Percentiles rank a stretch among this genome's conserved stretches.
phyloP scores from a whole-genome alignment of 352 stramenopile genomes.

The Phytophthora citrophthora region DNA sequence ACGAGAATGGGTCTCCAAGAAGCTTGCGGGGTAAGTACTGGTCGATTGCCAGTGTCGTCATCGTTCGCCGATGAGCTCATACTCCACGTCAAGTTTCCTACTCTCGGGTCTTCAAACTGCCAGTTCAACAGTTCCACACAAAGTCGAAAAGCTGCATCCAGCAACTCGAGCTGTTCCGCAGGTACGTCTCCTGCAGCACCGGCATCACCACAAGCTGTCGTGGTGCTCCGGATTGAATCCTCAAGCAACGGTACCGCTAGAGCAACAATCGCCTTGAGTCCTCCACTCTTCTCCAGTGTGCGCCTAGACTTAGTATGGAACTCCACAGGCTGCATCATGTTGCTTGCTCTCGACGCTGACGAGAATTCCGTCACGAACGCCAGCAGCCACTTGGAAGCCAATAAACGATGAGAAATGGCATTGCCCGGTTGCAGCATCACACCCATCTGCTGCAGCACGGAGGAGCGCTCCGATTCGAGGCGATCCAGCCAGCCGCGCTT shows the following conservation, averaged over 20 bases:
- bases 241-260: slow-evolving; percentile 72
- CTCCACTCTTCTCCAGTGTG: slow-evolving; percentile 58
- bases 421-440: slow-evolving; percentile 49
- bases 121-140: slow-evolving; percentile 85
- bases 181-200: slow-evolving; percentile 41
- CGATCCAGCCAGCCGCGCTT: slow-evolving; percentile 87
- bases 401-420: slow-evolving; percentile 51
- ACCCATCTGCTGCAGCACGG: slow-evolving; percentile 80
- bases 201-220: slow-evolving; percentile 41
- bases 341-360: slow-evolving; percentile 75
- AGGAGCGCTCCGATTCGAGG: slow-evolving; percentile 48
- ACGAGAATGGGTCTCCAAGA: slow-evolving; percentile 77
- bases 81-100: slow-evolving; percentile 77
- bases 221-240: slow-evolving; percentile 76
- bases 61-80: slow-evolving; percentile 44
- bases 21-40: slow-evolving; percentile 61
- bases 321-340: slow-evolving; percentile 84
- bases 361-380: slow-evolving; percentile 89
- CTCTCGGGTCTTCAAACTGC: slow-evolving; percentile 63
- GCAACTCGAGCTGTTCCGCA: slow-evolving; percentile 69
- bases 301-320: slow-evolving; percentile 83
- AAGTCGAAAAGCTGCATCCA: slow-evolving; percentile 78
- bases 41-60: slow-evolving; percentile 36
- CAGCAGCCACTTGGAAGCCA: slow-evolving; percentile 83
- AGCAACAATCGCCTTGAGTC: slow-evolving; percentile 65